Percentiles rank a stretch among this genome's conserved stretches.
phyloP scores from a whole-genome alignment of 2,329 filamentous ascomycete genomes.

The Penicillium sp. region DNA sequence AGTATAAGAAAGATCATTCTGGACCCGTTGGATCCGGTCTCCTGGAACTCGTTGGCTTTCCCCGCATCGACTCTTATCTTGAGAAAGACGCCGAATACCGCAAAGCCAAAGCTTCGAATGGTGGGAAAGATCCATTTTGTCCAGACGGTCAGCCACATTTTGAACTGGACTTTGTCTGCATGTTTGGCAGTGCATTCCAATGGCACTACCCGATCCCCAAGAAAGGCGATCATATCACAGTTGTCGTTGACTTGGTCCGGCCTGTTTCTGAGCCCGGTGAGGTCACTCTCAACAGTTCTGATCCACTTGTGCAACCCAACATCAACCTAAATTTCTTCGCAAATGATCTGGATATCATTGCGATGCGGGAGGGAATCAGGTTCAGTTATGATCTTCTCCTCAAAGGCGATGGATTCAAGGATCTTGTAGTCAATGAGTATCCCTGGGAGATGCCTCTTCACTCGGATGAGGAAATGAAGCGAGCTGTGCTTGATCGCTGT shows the following conservation, averaged over 20 bases:
- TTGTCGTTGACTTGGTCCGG: conserved; percentile 33
- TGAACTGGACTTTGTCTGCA: conserved; percentile 57
- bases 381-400: conserved; percentile 53
- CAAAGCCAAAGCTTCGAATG: conserved; percentile 37
- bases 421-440: conserved; percentile 43
- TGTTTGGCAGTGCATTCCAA: conserved; percentile 52
- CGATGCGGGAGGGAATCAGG: conserved; percentile 54
- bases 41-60: conserved; percentile 52
- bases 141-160: conserved; percentile 57
- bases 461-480: conserved; percentile 55
- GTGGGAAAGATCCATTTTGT: conserved; percentile 49
- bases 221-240: conserved; percentile 30
- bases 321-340: conserved; percentile 44
- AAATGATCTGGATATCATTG: conserved; percentile 50
- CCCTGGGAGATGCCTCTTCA: conserved; percentile 58
- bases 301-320: conserved; percentile 32
- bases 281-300: conserved; percentile 36
- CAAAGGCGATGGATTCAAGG: conserved; percentile 53
- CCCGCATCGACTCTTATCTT: conserved; percentile 51
- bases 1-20: conserved; percentile 21
- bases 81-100: conserved; percentile 46
- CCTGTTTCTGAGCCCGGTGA: conserved; percentile 37
- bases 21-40: conserved; percentile 37
- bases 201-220: conserved; percentile 38
- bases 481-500: conserved; percentile 53